Evolutionary conservation across 2,329 filamentous ascomycete species (phyloP).

Genomic region (Alternaria arborescens): DNA sequence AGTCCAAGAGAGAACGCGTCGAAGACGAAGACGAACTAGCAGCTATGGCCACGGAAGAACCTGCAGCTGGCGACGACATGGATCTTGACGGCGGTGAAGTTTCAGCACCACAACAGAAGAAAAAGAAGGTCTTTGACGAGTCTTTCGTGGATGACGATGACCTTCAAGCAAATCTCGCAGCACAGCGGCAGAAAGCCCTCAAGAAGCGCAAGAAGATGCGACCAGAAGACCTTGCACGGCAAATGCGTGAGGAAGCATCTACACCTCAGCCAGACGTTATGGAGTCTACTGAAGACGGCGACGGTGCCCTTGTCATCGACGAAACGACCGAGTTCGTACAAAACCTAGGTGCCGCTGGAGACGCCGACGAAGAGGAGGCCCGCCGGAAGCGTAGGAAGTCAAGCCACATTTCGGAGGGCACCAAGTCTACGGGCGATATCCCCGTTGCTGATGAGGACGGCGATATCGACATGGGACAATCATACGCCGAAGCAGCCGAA

Average conservation of each 20-base stretch:
- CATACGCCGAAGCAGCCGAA: slow-evolving; percentile 62
- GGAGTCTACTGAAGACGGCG: slow-evolving; percentile 67
- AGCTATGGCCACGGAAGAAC: slow-evolving; percentile 46
- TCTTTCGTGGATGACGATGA: slow-evolving; percentile 91
- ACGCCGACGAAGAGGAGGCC: slow-evolving; percentile 41
- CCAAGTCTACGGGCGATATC: slow-evolving; percentile 34
- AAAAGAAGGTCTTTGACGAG: slow-evolving; percentile 73
- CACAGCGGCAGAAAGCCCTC: slow-evolving; percentile 81
- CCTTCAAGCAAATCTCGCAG: slow-evolving; percentile 82
- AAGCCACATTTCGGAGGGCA: slow-evolving; percentile 37
- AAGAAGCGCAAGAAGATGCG: slow-evolving; percentile 91
- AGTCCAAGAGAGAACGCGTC: slow-evolving; percentile 42
- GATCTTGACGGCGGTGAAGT: slow-evolving; percentile 69
- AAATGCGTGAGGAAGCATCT: slow-evolving; percentile 72
- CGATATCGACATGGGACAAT: slow-evolving; percentile 63
- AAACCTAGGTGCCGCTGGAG: slow-evolving; percentile 67
- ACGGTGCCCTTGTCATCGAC: slow-evolving; percentile 86
- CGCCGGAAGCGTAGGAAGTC: slow-evolving; percentile 60
- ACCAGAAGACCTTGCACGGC: slow-evolving; percentile 85
- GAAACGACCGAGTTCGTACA: slow-evolving; percentile 96
- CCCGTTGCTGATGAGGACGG: slow-evolving; percentile 59
- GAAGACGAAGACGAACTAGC: slow-evolving; percentile 69
- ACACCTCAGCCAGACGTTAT: slow-evolving; percentile 57
- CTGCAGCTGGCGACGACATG: slow-evolving; percentile 62
- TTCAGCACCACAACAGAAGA: slow-evolving; percentile 52